Conservation (phyloP, 345 rosid species). For the Moricandia moricandioides region DNA sequence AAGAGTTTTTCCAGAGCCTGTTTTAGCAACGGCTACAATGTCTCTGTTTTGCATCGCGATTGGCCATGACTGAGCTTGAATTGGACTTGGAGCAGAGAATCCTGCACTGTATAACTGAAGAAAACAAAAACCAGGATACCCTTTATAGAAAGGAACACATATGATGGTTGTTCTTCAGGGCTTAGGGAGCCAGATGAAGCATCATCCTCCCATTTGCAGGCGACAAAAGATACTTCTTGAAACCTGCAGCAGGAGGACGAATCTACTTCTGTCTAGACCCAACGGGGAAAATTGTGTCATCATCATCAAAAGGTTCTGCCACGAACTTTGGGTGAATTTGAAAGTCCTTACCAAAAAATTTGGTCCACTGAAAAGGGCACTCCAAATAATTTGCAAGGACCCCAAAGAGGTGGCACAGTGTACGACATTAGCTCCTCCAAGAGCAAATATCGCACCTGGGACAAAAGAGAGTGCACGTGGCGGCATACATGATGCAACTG, state of each 20-base stretch:
- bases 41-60: constrained; percentile 83
- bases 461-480: constrained; percentile 60
- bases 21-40: constrained; percentile 94
- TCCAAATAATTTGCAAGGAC: constrained; percentile 65
- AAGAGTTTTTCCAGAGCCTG: constrained; percentile 95
- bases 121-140: constrained; percentile 46
- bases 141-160: constrained; percentile 50
- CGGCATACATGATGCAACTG: constrained; percentile 54
- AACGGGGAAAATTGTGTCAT: constrained; percentile 50
- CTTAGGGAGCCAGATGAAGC: constrained; percentile 66
- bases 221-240: constrained; percentile 60
- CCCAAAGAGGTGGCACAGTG: constrained; percentile 81
- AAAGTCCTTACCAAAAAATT: constrained; percentile 60
- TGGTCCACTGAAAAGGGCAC: constrained; percentile 74
- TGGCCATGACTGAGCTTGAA: constrained; percentile 99
- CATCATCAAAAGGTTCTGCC: constrained; percentile 56
- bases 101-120: constrained; percentile 88
- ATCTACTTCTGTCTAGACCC: constrained; percentile 43
- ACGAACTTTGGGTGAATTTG: constrained; percentile 64
- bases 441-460: constrained; percentile 97
- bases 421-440: constrained; percentile 96
- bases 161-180: constrained; percentile 19
- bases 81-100: constrained; percentile 89
- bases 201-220: constrained; percentile 69
- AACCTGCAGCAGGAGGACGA: constrained; percentile 75